Base-by-base conservation (phyloP, 257 asterid species). In the Handroanthus guayacan region DNA sequence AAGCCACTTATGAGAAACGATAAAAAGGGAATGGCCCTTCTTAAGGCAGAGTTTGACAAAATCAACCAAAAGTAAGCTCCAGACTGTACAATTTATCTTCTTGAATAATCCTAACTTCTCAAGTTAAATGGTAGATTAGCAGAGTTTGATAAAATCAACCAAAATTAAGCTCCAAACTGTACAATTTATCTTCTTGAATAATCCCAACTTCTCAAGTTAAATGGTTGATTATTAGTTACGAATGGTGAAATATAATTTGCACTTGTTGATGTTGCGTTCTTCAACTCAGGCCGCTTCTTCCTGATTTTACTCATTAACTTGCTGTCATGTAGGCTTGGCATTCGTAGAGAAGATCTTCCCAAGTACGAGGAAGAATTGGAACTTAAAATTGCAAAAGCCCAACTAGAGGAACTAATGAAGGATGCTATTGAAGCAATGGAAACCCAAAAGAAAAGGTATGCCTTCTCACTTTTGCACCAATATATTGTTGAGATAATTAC, bases 391-490 rank as follows among this genome's bases (percentile, higher is more conserved):
- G 87, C 94, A 2, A 86, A 86, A 82, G 91, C 89, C 25, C 91
- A 89, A 37, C 62, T 87, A 36, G 88, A 83, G 71, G 90, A 85
- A 76, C 69, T 89, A 81, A 79, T 84, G 78, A 88, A 88, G 82
- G 93, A 88, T 18, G 85, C 86, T 48, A 13, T 75, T 63, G 91
- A 89, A 66, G 94, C 91, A 69, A 89, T 89, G 91, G 91, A 85
- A 39, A 83, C 91, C 56, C 91, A 89, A 73, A 86, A 85, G 83
- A 85, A 89, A 74, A 66, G 87, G 93, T 88, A 84, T 25, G 13
- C 38, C 17, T 38, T 60, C 61, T 58, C 38, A 67, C 20, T 20
- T 34, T 5, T 11, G 3, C 4, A 4, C 11, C 18, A 25, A 10
- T 37, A 39, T 12, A 7, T 39, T 44, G 50, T 44, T 44, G 31